These are phyloP conservation scores for Solanum bulbocastanum DNA, from an alignment of 257 asterid genomes.

Conservation along the genomic window DNA sequence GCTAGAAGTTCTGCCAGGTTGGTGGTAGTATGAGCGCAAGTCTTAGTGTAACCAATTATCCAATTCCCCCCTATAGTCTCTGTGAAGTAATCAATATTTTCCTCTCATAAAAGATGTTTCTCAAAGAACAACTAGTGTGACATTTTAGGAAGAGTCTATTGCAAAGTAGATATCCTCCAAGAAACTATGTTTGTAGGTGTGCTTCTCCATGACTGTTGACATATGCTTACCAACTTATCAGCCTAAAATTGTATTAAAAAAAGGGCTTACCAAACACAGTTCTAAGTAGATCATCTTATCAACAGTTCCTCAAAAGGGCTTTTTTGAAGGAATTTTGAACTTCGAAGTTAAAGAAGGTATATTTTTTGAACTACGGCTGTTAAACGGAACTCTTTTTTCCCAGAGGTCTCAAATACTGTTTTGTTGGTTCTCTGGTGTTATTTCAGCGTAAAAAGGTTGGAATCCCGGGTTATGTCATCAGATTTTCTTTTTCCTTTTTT, in stretches of 20 bases:
- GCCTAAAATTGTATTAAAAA: background rate
- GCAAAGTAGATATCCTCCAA: background rate
- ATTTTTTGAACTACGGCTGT: background rate
- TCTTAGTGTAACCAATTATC: background rate
- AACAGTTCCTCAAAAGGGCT: background rate
- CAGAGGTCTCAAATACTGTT: background rate
- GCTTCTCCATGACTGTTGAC: background rate
- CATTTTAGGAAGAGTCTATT: background rate
- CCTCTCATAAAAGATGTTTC: background rate
- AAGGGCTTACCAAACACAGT: background rate
- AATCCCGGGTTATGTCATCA: background rate
- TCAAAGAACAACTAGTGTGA: background rate
- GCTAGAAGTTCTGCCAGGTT: background rate
- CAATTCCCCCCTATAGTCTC: background rate
- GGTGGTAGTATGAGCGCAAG: background rate
- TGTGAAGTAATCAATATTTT: background rate
- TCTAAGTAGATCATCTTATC: background rate
- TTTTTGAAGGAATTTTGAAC: background rate
- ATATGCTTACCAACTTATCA: background rate
- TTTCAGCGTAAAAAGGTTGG: background rate
- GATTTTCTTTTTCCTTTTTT: background rate
- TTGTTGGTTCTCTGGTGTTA: background rate
- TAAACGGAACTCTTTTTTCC: background rate
- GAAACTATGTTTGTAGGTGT: background rate
- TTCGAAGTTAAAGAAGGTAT: background rate